phyloP scores from a whole-genome alignment of 805 yeast species.

The Tetrapisispora nanseiensis region DNA sequence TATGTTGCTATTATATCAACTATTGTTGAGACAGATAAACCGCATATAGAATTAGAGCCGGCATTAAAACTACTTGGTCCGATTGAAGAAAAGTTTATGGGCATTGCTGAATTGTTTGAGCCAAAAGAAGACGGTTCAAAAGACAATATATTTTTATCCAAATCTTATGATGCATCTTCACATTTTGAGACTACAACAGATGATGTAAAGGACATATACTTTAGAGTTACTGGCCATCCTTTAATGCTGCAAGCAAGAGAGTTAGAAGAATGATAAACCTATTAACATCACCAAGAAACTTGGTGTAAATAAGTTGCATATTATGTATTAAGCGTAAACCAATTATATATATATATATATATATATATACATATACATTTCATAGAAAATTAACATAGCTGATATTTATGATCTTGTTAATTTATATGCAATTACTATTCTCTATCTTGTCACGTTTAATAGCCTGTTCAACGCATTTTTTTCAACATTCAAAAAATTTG shows the following conservation, averaged over 20 bases:
- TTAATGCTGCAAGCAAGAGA: slow-evolving; percentile 74
- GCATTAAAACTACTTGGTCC: slow-evolving; percentile 87
- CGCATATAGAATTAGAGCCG: slow-evolving; percentile 85
- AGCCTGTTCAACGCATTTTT: too few relatives aligned
- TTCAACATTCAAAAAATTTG: too few relatives aligned
- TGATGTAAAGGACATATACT: slow-evolving; percentile 89
- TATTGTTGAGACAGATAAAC: slow-evolving; percentile 83
- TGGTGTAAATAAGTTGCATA: neutral
- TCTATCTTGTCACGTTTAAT: too few relatives aligned
- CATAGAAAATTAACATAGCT: too few relatives aligned
- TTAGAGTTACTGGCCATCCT: slow-evolving; percentile 87
- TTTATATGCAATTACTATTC: too few relatives aligned
- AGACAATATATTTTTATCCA: slow-evolving; percentile 73
- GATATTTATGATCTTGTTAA: too few relatives aligned
- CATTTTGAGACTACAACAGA: slow-evolving; percentile 96
- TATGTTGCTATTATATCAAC: slow-evolving; percentile 91
- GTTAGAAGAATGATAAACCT: slow-evolving; percentile 41
- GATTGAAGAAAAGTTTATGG: slow-evolving; percentile 78
- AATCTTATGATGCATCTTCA: slow-evolving; percentile 86
- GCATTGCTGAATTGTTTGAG: slow-evolving; percentile 82
- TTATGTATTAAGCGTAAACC: too few relatives aligned
- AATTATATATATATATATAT: too few relatives aligned
- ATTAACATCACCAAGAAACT: neutral
- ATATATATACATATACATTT: too few relatives aligned
- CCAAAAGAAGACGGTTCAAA: slow-evolving; percentile 76